These are phyloP conservation scores for Xylaria intraflava DNA, from an alignment of 495 filamentous ascomycete species.

Conservation along the genomic window DNA sequence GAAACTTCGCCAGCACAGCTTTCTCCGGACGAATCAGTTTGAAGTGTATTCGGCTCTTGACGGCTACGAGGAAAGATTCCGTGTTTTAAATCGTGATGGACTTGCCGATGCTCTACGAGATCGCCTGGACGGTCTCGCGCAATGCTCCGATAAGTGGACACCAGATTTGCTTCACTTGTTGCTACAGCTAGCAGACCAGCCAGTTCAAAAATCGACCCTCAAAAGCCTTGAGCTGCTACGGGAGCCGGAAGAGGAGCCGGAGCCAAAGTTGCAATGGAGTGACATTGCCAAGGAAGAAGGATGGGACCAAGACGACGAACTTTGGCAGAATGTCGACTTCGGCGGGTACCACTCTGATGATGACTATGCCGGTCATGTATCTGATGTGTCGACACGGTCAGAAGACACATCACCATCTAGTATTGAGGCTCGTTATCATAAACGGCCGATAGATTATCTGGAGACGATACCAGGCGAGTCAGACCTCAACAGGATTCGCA, in stretches of 20 bases:
- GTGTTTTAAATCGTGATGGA: conserved; percentile 67
- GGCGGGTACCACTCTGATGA: conserved; percentile 56
- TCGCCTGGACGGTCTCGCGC: conserved; percentile 55
- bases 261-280: conserved; percentile 58
- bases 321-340: conserved; percentile 79
- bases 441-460: conserved; percentile 32
- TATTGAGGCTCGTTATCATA: conserved; percentile 32
- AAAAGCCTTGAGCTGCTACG: conserved; percentile 51
- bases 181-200: conserved; percentile 74
- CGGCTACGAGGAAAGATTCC: conserved; percentile 85
- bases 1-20: conserved; percentile 52
- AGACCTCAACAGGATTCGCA: conserved; percentile 43
- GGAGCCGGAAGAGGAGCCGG: conserved; percentile 32
- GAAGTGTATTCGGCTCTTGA: conserved; percentile 65
- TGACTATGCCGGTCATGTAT: conserved; percentile 37
- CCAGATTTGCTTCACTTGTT: conserved; percentile 78
- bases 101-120: conserved; percentile 67
- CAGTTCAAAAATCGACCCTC: conserved; percentile 60
- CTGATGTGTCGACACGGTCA: conserved; percentile 28
- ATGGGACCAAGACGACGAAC: conserved; percentile 56
- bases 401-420: conserved; percentile 35
- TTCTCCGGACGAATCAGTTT: conserved; percentile 81
- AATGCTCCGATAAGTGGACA: conserved; percentile 49
- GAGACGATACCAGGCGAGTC: conserved; percentile 30
- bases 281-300: conserved; percentile 70